phyloP scores from a whole-genome alignment of 176 grass and related monocot genomes.

The Triticum urartu region DNA sequence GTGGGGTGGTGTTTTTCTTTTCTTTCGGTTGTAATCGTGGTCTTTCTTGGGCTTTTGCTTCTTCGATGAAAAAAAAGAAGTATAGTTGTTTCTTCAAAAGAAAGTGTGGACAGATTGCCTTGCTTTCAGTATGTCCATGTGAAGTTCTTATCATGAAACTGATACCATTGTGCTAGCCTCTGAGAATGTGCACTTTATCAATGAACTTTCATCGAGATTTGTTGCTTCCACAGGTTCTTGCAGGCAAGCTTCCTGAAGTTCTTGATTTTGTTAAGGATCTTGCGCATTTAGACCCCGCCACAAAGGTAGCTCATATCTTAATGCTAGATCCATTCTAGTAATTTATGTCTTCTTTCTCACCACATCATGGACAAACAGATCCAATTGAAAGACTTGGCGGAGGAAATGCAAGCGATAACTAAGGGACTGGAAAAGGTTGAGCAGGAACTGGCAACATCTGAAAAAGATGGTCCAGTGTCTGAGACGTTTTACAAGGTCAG shows the following conservation, averaged over 20 bases:
- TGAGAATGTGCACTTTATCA: not conserved
- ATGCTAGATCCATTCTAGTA: not conserved
- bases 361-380: constrained; percentile 52
- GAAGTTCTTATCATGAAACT: not conserved
- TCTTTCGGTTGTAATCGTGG: no score
- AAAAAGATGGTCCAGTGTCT: constrained; percentile 64
- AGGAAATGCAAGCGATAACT: constrained; percentile 89
- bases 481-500: constrained; percentile 77
- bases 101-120: constrained; percentile 9
- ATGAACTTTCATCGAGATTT: constrained; percentile 16
- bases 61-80: no score
- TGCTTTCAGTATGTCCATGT: not conserved
- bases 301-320: constrained; percentile 62
- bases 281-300: constrained; percentile 71
- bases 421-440: constrained; percentile 87
- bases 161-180: not conserved
- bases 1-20: no score
- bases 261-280: constrained; percentile 90
- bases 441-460: constrained; percentile 73
- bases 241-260: constrained; percentile 92
- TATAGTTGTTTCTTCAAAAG: no score
- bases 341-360: constrained; percentile 30
- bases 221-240: constrained; percentile 61
- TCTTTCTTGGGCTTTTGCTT: no score
- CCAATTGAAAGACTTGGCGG: constrained; percentile 83